phyloP scores from a whole-genome alignment of 73 alveolate genomes.

The Uronychia setigera region DNA sequence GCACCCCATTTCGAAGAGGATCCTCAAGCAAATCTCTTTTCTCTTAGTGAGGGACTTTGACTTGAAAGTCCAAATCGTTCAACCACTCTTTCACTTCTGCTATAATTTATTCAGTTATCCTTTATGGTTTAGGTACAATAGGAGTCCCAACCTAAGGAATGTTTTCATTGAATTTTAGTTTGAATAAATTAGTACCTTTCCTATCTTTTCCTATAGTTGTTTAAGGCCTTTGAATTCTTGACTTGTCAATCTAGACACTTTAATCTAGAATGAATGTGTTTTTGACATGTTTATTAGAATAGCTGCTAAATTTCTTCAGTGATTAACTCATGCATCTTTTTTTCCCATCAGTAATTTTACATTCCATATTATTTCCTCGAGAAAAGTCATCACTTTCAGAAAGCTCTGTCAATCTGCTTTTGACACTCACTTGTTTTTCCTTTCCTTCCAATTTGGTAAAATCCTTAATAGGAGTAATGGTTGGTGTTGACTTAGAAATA shows the following conservation, averaged over 20 bases:
- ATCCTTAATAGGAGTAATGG: too few relatives aligned
- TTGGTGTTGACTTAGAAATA: neutral
- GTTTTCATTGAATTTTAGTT: neutral
- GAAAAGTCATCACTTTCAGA: neutral
- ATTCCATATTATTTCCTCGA: neutral
- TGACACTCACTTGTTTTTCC: too few relatives aligned
- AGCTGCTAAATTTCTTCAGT: neutral
- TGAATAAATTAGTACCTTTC: neutral
- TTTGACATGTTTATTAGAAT: neutral
- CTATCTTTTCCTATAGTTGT: neutral
- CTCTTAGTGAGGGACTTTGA: conserved; percentile 17
- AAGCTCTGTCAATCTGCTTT: neutral
- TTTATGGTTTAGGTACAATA: neutral
- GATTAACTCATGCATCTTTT: neutral
- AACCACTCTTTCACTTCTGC: conserved; percentile 31
- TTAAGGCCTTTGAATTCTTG: too few relatives aligned
- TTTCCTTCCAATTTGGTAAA: too few relatives aligned
- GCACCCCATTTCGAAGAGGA: conserved; percentile 65
- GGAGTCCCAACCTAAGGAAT: neutral
- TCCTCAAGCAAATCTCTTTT: conserved; percentile 43
- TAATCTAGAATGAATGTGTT: neutral
- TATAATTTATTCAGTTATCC: neutral
- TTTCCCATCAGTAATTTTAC: neutral
- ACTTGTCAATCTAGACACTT: neutral
- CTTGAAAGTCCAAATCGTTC: conserved; percentile 25